Evolutionary conservation across 768 basidiomycete genomes (phyloP).

Genomic region (Collybia nuda): DNA sequence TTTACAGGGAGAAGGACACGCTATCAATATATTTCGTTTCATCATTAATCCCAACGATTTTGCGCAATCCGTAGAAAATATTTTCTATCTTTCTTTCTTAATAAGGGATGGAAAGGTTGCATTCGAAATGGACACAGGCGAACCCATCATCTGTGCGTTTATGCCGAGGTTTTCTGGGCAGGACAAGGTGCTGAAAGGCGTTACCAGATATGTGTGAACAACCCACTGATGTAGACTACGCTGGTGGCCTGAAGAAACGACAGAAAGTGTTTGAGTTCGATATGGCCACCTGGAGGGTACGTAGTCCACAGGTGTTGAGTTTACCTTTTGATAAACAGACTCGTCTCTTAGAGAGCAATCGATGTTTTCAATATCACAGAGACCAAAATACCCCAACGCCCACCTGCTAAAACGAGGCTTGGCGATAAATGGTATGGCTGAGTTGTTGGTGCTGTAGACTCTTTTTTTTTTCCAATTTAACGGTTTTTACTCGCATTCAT

Average conservation of each 20-base stretch:
- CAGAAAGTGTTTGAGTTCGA: conserved; percentile 94
- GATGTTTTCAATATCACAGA: conserved; percentile 80
- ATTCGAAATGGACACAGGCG: conserved; percentile 67
- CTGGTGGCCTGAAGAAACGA: conserved; percentile 62
- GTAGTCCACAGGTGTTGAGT: conserved; percentile 11
- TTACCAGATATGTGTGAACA: conserved; percentile 59
- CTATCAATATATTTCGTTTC: conserved; percentile 81
- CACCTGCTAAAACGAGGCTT: conserved; percentile 51
- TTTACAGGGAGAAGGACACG: conserved; percentile 44
- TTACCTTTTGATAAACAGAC: not conserved
- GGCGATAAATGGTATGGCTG: conserved; percentile 77
- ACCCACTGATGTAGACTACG: conserved; percentile 64
- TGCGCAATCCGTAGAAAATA: conserved; percentile 93
- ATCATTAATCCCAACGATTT: conserved; percentile 89
- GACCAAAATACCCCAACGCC: conserved; percentile 74
- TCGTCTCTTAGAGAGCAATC: conserved; percentile 68
- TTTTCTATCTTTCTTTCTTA: conserved; percentile 93
- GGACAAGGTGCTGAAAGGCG: not conserved
- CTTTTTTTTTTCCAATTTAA: too few relatives aligned
- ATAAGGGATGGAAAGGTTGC: conserved; percentile 84
- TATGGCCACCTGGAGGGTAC: conserved; percentile 84
- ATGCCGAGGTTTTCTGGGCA: not conserved
- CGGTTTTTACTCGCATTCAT: too few relatives aligned
- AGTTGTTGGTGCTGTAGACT: conserved; percentile 1
- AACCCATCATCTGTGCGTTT: conserved; percentile 72